Evolutionary conservation across 225 moss, liverwort and hornwort species (phyloP).

Genomic region (Straminergon stramineum): DNA sequence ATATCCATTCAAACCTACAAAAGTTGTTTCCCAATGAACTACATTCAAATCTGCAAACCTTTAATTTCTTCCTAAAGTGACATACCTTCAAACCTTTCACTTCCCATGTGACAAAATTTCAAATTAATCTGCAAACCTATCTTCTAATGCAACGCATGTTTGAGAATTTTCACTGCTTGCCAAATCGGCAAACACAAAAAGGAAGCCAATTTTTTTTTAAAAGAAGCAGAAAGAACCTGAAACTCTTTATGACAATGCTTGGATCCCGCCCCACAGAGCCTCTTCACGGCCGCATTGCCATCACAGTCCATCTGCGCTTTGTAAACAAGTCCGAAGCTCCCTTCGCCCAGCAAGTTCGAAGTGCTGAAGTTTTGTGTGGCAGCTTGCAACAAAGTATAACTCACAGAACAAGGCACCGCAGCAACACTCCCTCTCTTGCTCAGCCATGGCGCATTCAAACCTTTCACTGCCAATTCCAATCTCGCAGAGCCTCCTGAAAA

Average conservation of each 20-base stretch:
- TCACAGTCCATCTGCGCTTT: slow-evolving; percentile 40
- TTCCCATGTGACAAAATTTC: background rate
- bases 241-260: slow-evolving; percentile 24
- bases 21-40: background rate
- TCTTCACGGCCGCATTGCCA: slow-evolving; percentile 46
- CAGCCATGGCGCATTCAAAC: slow-evolving; percentile 1
- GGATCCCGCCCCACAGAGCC: slow-evolving; percentile 6
- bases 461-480: background rate
- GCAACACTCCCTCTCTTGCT: background rate
- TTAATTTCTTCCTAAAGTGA: background rate
- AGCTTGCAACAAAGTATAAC: slow-evolving; percentile 30
- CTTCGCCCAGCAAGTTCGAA: slow-evolving; percentile 61
- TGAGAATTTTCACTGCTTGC: background rate
- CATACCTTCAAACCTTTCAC: background rate
- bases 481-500: background rate
- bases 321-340: slow-evolving; percentile 57
- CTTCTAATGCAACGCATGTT: background rate
- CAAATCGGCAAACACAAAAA: background rate
- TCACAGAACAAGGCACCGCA: slow-evolving; percentile 7
- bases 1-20: background rate
- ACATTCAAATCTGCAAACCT: background rate
- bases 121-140: background rate
- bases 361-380: slow-evolving; percentile 63
- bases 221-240: slow-evolving; percentile 5
- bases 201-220: background rate